Base-by-base conservation (phyloP, 768 basidiomycete species). In the Mycena metata region DNA sequence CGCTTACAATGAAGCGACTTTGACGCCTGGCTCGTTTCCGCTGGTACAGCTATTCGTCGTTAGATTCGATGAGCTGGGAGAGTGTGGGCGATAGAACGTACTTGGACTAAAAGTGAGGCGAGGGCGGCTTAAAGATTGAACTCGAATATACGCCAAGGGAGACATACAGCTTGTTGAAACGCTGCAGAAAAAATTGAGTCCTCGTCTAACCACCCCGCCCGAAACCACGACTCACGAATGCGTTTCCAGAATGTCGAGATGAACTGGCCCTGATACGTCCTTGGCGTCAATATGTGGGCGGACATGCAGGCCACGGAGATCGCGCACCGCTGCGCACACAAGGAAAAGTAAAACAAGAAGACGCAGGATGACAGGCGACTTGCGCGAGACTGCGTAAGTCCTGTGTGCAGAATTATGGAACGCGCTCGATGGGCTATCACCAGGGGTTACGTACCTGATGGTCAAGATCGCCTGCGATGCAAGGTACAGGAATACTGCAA, bases 371-470 rank as follows among this genome's bases (percentile, higher is more conserved):
- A 45, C 5, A 8, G 30, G n/a, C 11, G 62, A 64, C 30, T 60
- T 65, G 16, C 69, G 55, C 17, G 69, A 69, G 0, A 69, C 69
- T 3, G 69, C 69, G 30, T 65, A 69, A 10, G 69, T 69, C 21
- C 67, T 68, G 42, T 11, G 39, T 9, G 19, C 7, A 3, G 7
- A 8, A 49, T 10, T 1, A 6, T 30, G 30, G 30, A 30, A 30
- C 3, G 30, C 30, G 30, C 0, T 12, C 2, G 9, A 24, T 11
- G 23, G 9, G 13, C 0, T 0, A 24, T 23, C n/a, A 24, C 13
- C 1, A 9, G 17, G 11, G 9, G 50, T 7, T 5, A 60, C 57
- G 1, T 16, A 67, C 68, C 68, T 57, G 23, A 69, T 10, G 8
- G 19, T 58, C 19, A 69, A 45, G 42, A 69, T 64, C 17, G 45